Conservation (phyloP, 2,329 filamentous ascomycete species). For the Elsinoe australis region DNA sequence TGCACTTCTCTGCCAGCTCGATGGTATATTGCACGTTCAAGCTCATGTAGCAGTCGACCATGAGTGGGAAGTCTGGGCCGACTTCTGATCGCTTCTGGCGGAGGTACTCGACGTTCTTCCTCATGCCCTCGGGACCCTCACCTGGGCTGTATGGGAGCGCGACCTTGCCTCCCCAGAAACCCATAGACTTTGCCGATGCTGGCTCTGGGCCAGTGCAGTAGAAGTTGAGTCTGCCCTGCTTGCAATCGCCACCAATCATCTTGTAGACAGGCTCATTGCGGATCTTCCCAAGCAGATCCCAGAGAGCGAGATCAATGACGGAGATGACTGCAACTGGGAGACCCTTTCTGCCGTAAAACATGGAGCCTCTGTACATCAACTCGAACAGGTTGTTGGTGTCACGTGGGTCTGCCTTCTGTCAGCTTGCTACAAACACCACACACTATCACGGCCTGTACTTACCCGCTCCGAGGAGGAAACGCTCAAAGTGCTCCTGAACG, state of each 20-base stretch:
- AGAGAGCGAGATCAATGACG: conserved; percentile 85
- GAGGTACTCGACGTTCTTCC: conserved; percentile 85
- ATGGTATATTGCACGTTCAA: conserved; percentile 90
- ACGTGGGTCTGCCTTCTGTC: conserved; percentile 58
- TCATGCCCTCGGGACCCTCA: conserved; percentile 71
- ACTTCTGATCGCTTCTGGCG: conserved; percentile 75
- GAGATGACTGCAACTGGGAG: conserved; percentile 86
- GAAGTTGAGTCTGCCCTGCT: conserved; percentile 67
- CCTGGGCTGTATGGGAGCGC: conserved; percentile 83
- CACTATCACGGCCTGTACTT: conserved; percentile 20
- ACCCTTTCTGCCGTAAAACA: conserved; percentile 95
- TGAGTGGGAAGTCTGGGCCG: conserved; percentile 82
- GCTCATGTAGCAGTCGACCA: conserved; percentile 97
- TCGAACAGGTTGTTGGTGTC: conserved; percentile 90
- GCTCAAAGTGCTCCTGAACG: conserved; percentile 84
- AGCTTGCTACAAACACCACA: conserved; percentile 2
- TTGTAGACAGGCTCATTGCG: conserved; percentile 91
- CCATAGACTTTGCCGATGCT: conserved; percentile 69
- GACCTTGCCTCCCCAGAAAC: conserved; percentile 86
- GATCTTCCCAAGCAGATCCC: conserved; percentile 88
- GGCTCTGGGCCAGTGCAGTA: conserved; percentile 93
- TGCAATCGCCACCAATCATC: conserved; percentile 83
- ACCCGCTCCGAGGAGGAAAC: conserved; percentile 77
- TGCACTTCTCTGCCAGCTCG: conserved; percentile 74
- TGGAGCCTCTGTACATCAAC: conserved; percentile 91